Conservation (phyloP, 805 yeast species). For the Metschnikowia kofuensis region DNA sequence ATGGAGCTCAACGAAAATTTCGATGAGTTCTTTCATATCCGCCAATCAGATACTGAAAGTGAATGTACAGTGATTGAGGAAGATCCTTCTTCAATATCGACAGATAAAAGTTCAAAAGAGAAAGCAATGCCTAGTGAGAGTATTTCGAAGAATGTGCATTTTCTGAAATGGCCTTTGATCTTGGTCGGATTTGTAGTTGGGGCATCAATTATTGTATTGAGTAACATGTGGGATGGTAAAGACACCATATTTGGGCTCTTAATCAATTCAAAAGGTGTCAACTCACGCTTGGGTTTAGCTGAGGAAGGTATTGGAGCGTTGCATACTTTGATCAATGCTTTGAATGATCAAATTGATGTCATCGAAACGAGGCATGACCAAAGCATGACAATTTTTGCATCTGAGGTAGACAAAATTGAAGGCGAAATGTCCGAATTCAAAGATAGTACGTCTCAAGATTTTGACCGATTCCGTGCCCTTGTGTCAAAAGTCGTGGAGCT, state of each 20-base stretch:
- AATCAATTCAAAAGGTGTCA: conserved; percentile 3
- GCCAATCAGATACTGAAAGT: not conserved
- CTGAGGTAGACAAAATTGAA: conserved; percentile 19
- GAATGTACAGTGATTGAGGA: not conserved
- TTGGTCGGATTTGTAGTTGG: conserved; percentile 1
- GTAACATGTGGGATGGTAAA: not conserved
- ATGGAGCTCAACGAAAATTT: conserved; percentile 18
- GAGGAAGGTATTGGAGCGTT: conserved; percentile 15
- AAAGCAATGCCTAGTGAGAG: not conserved
- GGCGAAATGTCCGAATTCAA: conserved; percentile 11
- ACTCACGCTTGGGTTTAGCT: conserved; percentile 10
- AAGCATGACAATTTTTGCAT: conserved; percentile 11
- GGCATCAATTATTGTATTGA: not conserved
- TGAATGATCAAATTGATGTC: conserved; percentile 20
- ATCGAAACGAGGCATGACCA: conserved; percentile 18
- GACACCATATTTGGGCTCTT: not conserved
- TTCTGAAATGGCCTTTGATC: not conserved
- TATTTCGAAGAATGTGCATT: not conserved
- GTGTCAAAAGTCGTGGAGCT: conserved; percentile 14
- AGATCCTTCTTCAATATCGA: not conserved
- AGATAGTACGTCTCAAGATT: not conserved
- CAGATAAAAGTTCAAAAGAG: not conserved
- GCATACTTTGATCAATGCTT: conserved; percentile 14
- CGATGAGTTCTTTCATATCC: conserved; percentile 13
- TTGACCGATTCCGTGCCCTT: conserved; percentile 5